Conservation (phyloP, 139 green algal genomes). For the Choricystis sp. region DNA sequence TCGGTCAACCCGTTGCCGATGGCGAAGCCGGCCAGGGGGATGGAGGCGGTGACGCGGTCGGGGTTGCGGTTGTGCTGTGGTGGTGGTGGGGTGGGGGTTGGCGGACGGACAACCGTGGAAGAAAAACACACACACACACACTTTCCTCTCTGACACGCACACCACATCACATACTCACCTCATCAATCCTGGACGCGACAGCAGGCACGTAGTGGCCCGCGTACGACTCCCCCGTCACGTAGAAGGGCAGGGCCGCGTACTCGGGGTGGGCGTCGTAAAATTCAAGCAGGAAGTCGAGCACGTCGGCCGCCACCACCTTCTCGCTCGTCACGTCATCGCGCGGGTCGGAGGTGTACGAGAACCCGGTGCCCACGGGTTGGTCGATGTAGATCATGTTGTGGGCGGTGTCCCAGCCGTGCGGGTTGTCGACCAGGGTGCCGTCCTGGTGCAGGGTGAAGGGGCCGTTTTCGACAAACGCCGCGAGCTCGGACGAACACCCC, state of each 20-base stretch:
- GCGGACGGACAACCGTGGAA: too few species aligned
- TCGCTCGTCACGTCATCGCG: slow-evolving; percentile 37
- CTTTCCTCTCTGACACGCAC: too few species aligned
- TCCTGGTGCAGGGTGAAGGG: slow-evolving; percentile 9
- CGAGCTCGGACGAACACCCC: slow-evolving; percentile 80
- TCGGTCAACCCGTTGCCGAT: slow-evolving; percentile 89
- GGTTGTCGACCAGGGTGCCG: slow-evolving; percentile 38
- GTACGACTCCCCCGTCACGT: slow-evolving; percentile 76
- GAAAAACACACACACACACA: too few species aligned
- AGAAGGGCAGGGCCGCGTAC: slow-evolving; percentile 49
- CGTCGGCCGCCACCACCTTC: slow-evolving; percentile 63
- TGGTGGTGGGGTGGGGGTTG: too few species aligned
- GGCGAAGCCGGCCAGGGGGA: slow-evolving; percentile 53
- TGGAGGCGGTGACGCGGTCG: slow-evolving; percentile 12
- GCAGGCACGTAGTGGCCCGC: slow-evolving; percentile 23
- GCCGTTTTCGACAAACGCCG: slow-evolving; percentile 56
- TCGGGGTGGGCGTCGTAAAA: slow-evolving; percentile 61
- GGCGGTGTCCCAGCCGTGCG: slow-evolving; percentile 41
- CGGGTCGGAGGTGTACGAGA: slow-evolving; percentile 49
- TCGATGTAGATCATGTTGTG: slow-evolving; percentile 68
- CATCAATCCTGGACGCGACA: slow-evolving; percentile 5
- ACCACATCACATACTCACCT: too few species aligned
- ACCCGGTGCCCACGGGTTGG: slow-evolving; percentile 88
- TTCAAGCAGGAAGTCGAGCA: slow-evolving; percentile 86
- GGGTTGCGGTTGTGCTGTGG: slow-evolving; percentile 12